These are phyloP conservation scores for Sanghuangporus baumii DNA, from an alignment of 1,284 basidiomycete genomes.

Conservation along the genomic window DNA sequence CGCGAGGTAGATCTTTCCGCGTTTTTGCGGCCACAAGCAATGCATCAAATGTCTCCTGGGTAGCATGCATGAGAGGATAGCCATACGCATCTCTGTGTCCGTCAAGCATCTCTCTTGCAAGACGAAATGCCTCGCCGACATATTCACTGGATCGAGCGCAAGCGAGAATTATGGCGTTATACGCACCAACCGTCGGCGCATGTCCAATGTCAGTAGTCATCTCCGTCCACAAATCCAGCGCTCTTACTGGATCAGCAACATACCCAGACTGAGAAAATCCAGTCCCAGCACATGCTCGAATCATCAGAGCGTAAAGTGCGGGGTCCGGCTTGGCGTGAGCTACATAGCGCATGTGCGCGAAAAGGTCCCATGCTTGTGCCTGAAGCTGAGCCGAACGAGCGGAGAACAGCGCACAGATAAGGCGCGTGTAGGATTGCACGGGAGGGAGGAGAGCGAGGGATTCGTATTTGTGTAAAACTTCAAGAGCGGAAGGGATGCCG, in stretches of 20 bases:
- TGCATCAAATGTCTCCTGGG: constrained; percentile 71
- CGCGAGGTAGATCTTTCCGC: constrained; percentile 75
- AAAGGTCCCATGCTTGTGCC: constrained; percentile 89
- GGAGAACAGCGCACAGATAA: constrained; percentile 58
- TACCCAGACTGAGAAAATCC: constrained; percentile 36
- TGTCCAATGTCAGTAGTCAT: constrained; percentile 70
- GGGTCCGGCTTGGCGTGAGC: constrained; percentile 81
- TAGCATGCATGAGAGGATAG: constrained; percentile 53
- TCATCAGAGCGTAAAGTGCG: constrained; percentile 81
- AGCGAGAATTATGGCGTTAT: constrained; percentile 78
- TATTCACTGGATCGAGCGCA: constrained; percentile 61
- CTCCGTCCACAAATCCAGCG: constrained; percentile 90
- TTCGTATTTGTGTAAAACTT: constrained; percentile 63
- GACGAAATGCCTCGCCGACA: constrained; percentile 72
- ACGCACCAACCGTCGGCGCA: constrained; percentile 64
- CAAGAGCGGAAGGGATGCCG: constrained; percentile 52
- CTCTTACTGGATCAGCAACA: constrained; percentile 79
- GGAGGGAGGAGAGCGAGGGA: constrained; percentile 49
- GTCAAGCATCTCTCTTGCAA: constrained; percentile 80
- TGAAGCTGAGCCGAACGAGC: constrained; percentile 42
- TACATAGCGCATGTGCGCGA: constrained; percentile 92
- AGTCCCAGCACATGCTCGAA: constrained; percentile 72
- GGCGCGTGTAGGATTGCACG: constrained; percentile 57
- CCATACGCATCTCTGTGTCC: constrained; percentile 61
- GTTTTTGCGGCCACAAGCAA: constrained; percentile 87